Percentiles rank a stretch among this genome's conserved stretches.
These are phyloP conservation scores for Camelina sativa DNA, from an alignment of 345 rosid genomes.

Conservation along the genomic window DNA sequence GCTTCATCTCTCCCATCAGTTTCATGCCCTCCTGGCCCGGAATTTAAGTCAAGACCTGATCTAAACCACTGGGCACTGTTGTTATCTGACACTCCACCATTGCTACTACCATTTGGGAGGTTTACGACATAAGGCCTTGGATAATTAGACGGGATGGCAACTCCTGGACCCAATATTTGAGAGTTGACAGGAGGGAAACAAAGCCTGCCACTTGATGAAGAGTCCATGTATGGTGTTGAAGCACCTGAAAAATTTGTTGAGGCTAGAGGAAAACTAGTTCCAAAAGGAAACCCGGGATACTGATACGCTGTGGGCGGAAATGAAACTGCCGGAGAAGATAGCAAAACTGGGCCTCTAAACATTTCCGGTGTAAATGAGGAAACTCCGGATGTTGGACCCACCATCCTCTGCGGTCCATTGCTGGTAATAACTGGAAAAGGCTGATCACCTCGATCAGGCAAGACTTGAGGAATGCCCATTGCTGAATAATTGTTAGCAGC, in stretches of 20 bases:
- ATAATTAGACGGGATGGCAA: slow-evolving; percentile 60
- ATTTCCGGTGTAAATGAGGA: slow-evolving; percentile 65
- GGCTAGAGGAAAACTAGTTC: slow-evolving; percentile 61
- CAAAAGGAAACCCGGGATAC: slow-evolving; percentile 72
- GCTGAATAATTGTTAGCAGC: slow-evolving; percentile 59
- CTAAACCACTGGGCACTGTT: slow-evolving; percentile 75
- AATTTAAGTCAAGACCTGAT: slow-evolving; percentile 75
- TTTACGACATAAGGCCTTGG: slow-evolving; percentile 66
- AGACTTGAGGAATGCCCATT: slow-evolving; percentile 58
- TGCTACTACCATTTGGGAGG: slow-evolving; percentile 61
- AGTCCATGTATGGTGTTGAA: slow-evolving; percentile 69
- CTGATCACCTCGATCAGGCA: slow-evolving; percentile 78
- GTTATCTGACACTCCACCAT: slow-evolving; percentile 39
- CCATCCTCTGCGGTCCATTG: slow-evolving; percentile 66
- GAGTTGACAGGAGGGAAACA: slow-evolving; percentile 69
- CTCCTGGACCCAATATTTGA: slow-evolving; percentile 53
- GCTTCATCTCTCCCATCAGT: slow-evolving; percentile 69
- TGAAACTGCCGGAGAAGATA: slow-evolving; percentile 79
- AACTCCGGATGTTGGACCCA: slow-evolving; percentile 59
- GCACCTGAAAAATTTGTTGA: slow-evolving; percentile 69
- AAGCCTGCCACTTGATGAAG: slow-evolving; percentile 64
- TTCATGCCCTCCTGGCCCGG: slow-evolving; percentile 79
- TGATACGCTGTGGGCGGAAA: slow-evolving; percentile 70
- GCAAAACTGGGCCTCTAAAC: slow-evolving; percentile 69
- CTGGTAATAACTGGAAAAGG: slow-evolving; percentile 60